Percentiles rank a stretch among this genome's conserved stretches.
Conservation (phyloP, 345 rosid species). For the Hibiscus syriacus region DNA sequence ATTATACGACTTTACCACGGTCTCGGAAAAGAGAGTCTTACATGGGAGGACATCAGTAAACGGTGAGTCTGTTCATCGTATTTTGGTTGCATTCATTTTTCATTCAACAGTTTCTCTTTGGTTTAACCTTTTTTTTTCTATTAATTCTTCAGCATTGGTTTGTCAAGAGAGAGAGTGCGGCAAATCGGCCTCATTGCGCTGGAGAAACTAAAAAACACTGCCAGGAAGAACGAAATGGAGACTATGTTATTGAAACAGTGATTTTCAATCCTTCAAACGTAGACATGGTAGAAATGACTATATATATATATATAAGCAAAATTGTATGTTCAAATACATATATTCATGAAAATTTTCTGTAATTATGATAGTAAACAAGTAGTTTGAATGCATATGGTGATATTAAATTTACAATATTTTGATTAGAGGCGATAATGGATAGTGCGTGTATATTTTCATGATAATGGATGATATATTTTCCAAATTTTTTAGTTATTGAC, state of each 20-base stretch:
- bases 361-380: not conserved
- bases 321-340: constrained; percentile 3
- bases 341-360: not conserved
- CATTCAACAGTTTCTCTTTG: not conserved
- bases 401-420: too few species aligned
- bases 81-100: not conserved
- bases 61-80: constrained; percentile 36
- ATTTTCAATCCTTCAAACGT: constrained; percentile 21
- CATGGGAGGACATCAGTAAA: constrained; percentile 96
- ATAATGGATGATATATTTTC: too few species aligned
- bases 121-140: not conserved
- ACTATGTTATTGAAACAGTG: constrained; percentile 66
- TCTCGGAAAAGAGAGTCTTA: constrained; percentile 62
- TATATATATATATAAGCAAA: constrained; percentile 34
- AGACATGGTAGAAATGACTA: constrained; percentile 27
- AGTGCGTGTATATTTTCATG: too few species aligned
- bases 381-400: not conserved
- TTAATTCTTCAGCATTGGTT: constrained; percentile 58
- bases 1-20: constrained; percentile 82
- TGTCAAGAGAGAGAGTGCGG: constrained; percentile 89
- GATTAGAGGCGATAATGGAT: too few species aligned
- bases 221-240: constrained; percentile 71
- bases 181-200: constrained; percentile 87
- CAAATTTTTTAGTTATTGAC: too few species aligned
- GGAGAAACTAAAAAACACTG: constrained; percentile 83